Evolutionary conservation across 2,329 filamentous ascomycete genomes (phyloP).

Genomic region (Penicillium occitanis): DNA sequence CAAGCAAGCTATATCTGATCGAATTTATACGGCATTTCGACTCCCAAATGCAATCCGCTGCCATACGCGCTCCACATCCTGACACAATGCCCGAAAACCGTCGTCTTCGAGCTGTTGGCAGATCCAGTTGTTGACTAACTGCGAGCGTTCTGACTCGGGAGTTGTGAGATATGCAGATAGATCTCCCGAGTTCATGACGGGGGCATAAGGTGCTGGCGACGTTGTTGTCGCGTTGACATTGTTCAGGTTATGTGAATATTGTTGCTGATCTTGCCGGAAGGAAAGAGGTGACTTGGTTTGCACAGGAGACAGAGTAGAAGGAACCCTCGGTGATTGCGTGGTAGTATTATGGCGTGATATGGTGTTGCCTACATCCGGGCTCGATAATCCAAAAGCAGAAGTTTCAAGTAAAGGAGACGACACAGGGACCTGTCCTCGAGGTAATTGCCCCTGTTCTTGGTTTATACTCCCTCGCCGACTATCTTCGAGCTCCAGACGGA

Average conservation of each 20-base stretch:
- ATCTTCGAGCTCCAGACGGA: conserved; percentile 20
- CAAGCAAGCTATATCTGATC: background rate
- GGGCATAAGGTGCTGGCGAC: background rate
- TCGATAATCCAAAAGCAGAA: conserved; percentile 16
- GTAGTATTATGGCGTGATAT: background rate
- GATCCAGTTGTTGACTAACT: conserved; percentile 42
- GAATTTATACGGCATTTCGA: conserved; percentile 8
- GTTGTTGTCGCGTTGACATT: background rate
- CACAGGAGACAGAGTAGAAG: background rate
- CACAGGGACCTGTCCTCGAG: background rate
- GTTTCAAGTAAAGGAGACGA: conserved; percentile 17
- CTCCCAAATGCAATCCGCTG: conserved; percentile 41
- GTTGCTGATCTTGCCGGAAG: background rate
- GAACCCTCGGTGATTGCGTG: conserved; percentile 4
- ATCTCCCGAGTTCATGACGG: conserved; percentile 25
- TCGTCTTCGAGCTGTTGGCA: conserved; percentile 44
- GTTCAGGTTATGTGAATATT: too few species aligned
- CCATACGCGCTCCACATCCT: conserved; percentile 45
- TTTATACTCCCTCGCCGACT: conserved; percentile 8
- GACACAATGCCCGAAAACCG: conserved; percentile 40
- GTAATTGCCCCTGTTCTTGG: background rate
- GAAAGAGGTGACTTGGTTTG: background rate
- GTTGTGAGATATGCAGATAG: conserved; percentile 34
- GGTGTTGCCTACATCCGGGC: conserved; percentile 2
- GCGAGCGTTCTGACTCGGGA: conserved; percentile 34